Conservation (phyloP, 1,284 basidiomycete genomes). For the Ceratobasidium sp. region DNA sequence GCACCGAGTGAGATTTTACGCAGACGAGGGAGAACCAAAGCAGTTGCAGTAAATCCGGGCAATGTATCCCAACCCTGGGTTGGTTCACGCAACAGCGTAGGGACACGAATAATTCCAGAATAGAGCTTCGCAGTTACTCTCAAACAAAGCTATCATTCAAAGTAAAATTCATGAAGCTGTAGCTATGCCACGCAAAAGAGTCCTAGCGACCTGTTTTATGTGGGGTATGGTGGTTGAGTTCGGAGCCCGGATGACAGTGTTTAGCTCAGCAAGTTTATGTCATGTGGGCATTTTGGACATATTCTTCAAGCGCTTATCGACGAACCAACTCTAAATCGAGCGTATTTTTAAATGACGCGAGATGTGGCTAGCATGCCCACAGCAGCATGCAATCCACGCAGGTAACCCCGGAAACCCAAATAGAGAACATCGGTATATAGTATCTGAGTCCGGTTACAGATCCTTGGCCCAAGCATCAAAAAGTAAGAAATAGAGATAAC, state of each 20-base stretch:
- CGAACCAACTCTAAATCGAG: neutral
- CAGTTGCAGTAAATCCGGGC: neutral
- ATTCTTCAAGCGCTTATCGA: neutral
- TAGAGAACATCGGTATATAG: too few species aligned
- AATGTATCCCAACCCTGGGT: too few species aligned
- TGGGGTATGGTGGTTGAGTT: neutral
- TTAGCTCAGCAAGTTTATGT: conserved; percentile 8
- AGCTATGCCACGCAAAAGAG: neutral
- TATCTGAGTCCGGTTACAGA: too few species aligned
- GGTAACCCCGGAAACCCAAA: too few species aligned
- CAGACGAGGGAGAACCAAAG: neutral
- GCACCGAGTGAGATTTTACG: neutral
- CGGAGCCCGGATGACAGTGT: neutral
- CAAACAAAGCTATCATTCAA: neutral
- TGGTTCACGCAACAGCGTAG: too few species aligned
- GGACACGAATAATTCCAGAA: neutral
- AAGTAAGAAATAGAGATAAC: too few species aligned
- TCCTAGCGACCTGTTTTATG: neutral
- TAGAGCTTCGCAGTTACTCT: too few species aligned
- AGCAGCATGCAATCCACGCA: too few species aligned
- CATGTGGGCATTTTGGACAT: neutral
- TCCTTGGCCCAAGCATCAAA: too few species aligned
- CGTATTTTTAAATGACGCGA: too few species aligned
- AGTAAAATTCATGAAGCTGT: neutral
- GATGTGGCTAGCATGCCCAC: too few species aligned